Evolutionary conservation across 371 early-diverging fungal species (phyloP).

Genomic region (Mucor racemosus): DNA sequence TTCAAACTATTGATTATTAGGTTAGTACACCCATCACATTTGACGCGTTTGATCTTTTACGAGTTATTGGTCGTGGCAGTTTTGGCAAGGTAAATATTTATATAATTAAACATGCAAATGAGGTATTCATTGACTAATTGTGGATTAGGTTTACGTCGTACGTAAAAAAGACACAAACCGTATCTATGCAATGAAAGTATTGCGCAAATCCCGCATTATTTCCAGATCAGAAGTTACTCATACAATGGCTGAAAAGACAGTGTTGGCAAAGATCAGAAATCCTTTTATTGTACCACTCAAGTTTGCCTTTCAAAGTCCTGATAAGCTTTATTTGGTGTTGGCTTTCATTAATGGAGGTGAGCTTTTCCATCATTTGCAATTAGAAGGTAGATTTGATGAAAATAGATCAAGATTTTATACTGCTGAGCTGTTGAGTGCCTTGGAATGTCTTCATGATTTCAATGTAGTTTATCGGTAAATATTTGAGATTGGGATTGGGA

Average conservation of each 20-base stretch:
- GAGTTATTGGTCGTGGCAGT: constrained; percentile 94
- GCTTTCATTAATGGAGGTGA: constrained; percentile 96
- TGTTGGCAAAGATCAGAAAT: constrained; percentile 82
- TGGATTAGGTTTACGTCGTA: constrained; percentile 87
- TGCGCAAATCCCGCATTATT: constrained; percentile 92
- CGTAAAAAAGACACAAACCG: constrained; percentile 92
- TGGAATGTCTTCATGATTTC: constrained; percentile 89
- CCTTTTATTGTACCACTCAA: constrained; percentile 91
- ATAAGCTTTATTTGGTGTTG: constrained; percentile 90
- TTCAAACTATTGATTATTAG: background rate
- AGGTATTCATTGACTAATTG: background rate
- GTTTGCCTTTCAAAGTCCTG: constrained; percentile 86
- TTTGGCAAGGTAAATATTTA: constrained; percentile 72
- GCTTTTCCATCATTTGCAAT: constrained; percentile 89
- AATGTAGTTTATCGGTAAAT: constrained; percentile 82
- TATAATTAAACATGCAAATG: background rate
- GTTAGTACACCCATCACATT: constrained; percentile 47
- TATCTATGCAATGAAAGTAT: constrained; percentile 97
- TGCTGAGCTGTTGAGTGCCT: constrained; percentile 76
- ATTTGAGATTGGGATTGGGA: constrained; percentile 15
- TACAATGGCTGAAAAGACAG: constrained; percentile 88
- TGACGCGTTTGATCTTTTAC: constrained; percentile 93
- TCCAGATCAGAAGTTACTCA: constrained; percentile 88
- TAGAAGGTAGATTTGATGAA: constrained; percentile 76
- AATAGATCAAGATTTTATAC: constrained; percentile 74